Evolutionary conservation across 2,329 filamentous ascomycete species (phyloP), one percentile per base, ranked within the genome.

Genomic region (Teratosphaeria nubilosa): DNA sequence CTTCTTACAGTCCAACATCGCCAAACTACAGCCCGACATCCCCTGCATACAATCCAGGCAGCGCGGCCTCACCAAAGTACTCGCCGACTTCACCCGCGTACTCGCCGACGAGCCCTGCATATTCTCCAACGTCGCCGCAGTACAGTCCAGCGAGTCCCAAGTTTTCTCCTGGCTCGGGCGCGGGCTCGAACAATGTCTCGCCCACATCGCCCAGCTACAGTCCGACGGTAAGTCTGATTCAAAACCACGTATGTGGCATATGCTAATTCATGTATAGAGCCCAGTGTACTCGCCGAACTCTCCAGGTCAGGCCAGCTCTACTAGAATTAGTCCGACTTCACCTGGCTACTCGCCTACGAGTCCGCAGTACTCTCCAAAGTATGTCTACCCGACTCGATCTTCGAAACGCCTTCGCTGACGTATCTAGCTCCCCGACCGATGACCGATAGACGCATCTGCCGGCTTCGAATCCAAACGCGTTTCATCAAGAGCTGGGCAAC

Each of bases 21-120:
- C 82, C 88, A 64, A 82, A 82, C 69, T 88, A 88, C 73, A 91
- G 88, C 52, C 85, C 90, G 50, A 83, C 83, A 59, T 82, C 72
- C 7, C 76, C 75, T 53, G 70, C 68, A 37, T 75, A 74, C 63
- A 60, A 56, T 55, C 65, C 64, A 10, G 64, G 63, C 59, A 68
- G 63, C 56, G 74, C 75, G 1, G 76, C 76, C 0, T 84, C 81
- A 16, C 82, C 82, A 37, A 78, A 77, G 58, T 77, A 76, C 62
- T 76, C 74, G 25, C 74, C 74, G 5, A 76, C 74, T 55, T 82
- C 80, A 5, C 81, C 75, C 13, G 70, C 72, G 41, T 76, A 76
- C 64, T 75, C 72, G 48, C 76, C 82, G 22, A 83, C 82, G 0
- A 84, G 82, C 48, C 82, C 82, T 9, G 81, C 78, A 60, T 85